phyloP scores from a whole-genome alignment of 2,329 filamentous ascomycete genomes.

The Sordariomycetes sp. region DNA sequence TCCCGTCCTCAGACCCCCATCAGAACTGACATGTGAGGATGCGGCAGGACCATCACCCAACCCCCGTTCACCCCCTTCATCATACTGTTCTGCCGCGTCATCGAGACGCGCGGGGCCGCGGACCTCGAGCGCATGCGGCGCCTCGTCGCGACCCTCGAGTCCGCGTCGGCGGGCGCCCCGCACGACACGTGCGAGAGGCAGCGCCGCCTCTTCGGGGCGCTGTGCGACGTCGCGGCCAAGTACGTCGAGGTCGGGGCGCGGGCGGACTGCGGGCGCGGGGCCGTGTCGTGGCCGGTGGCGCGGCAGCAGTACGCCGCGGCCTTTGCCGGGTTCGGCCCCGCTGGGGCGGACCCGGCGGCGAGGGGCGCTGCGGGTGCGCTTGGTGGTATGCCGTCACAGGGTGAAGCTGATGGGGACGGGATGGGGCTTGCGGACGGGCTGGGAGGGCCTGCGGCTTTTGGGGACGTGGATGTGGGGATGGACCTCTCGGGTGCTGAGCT shows the following conservation, averaged over 20 bases:
- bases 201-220: slow-evolving; percentile 11
- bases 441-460: background rate
- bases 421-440: background rate
- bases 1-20: background rate
- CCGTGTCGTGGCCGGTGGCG: background rate
- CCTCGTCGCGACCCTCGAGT: slow-evolving; percentile 24
- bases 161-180: background rate
- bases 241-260: slow-evolving; percentile 9
- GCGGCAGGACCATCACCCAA: slow-evolving; percentile 30
- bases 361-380: background rate
- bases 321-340: too few relatives aligned
- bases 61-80: slow-evolving; percentile 43
- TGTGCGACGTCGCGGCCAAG: slow-evolving; percentile 12
- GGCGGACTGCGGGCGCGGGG: background rate
- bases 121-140: slow-evolving; percentile 34
- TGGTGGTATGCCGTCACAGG: background rate
- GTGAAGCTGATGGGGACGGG: background rate
- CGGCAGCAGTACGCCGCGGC: background rate
- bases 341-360: background rate
- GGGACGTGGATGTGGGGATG: slow-evolving; percentile 7
- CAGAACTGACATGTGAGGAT: background rate
- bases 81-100: slow-evolving; percentile 37
- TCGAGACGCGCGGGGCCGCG: slow-evolving; percentile 30
- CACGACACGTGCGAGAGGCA: slow-evolving; percentile 9
- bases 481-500: slow-evolving; percentile 9